Conservation (phyloP, 805 yeast species). For the Hanseniaspora guilliermondii region DNA sequence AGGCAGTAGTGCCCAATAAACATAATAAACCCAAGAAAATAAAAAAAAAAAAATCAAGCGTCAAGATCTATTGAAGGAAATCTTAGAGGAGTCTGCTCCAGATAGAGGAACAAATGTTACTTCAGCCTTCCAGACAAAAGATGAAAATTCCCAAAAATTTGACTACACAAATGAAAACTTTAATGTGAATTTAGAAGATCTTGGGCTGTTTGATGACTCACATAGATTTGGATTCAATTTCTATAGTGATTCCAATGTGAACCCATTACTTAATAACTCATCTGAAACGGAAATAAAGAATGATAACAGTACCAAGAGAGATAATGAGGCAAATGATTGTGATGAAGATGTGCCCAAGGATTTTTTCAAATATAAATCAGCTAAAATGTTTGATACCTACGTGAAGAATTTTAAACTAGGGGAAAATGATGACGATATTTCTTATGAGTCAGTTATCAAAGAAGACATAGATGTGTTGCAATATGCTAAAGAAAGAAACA, state of each 20-base stretch:
- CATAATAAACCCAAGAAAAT: background rate
- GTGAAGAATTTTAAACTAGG: background rate
- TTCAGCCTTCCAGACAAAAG: background rate
- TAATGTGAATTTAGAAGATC: background rate
- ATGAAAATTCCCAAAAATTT: background rate
- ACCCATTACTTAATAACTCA: background rate
- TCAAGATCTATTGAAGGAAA: conserved; percentile 9
- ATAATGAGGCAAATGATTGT: background rate
- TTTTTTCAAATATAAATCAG: background rate
- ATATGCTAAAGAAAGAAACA: background rate
- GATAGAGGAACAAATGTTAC: background rate
- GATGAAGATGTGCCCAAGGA: background rate
- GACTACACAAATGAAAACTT: background rate
- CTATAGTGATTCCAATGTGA: background rate
- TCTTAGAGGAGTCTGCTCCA: conserved; percentile 1
- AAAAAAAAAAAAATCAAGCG: conserved; percentile 10
- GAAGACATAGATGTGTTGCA: background rate
- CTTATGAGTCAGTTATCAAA: background rate
- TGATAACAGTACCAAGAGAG: background rate
- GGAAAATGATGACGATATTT: background rate
- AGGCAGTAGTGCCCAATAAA: background rate
- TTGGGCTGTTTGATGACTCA: background rate
- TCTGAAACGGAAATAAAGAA: background rate
- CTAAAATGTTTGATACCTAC: background rate
- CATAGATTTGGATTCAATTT: conserved; percentile 12